Evolutionary conservation across 306 rosid species (phyloP).

Genomic region (Corylus americana): DNA sequence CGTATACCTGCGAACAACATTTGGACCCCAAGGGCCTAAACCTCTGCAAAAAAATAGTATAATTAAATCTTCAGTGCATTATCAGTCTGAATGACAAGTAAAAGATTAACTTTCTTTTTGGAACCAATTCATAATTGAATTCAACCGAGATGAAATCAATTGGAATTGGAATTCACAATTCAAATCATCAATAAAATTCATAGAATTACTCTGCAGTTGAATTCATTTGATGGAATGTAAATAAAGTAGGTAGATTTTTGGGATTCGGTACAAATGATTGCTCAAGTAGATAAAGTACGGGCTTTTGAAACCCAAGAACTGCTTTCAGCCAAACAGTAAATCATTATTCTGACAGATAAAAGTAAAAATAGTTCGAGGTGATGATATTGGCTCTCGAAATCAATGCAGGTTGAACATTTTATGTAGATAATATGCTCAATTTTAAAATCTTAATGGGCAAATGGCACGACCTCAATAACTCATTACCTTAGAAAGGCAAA

Average conservation of each 20-base stretch:
- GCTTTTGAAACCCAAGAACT: background rate
- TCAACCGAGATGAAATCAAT: background rate
- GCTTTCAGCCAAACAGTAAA: background rate
- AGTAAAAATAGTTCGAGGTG: background rate
- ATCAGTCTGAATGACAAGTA: background rate
- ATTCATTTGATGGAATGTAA: background rate
- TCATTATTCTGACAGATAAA: background rate
- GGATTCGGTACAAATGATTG: background rate
- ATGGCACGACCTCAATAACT: background rate
- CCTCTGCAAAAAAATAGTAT: slow-evolving; percentile 55
- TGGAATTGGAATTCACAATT: background rate
- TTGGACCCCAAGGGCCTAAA: slow-evolving; percentile 97
- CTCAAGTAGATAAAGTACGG: background rate
- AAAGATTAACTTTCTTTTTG: background rate
- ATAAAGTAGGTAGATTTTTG: background rate
- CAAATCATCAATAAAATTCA: background rate
- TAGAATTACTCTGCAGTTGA: background rate
- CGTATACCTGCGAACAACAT: slow-evolving; percentile 70
- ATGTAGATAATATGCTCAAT: background rate
- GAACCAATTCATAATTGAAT: background rate
- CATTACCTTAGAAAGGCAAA: background rate
- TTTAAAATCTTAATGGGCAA: background rate
- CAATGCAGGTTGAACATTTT: background rate
- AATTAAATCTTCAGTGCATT: slow-evolving; percentile 1
- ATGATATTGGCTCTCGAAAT: background rate